These are phyloP conservation scores for Globisporangium irregulare DNA, from an alignment of 352 stramenopile species.

Conservation along the genomic window DNA sequence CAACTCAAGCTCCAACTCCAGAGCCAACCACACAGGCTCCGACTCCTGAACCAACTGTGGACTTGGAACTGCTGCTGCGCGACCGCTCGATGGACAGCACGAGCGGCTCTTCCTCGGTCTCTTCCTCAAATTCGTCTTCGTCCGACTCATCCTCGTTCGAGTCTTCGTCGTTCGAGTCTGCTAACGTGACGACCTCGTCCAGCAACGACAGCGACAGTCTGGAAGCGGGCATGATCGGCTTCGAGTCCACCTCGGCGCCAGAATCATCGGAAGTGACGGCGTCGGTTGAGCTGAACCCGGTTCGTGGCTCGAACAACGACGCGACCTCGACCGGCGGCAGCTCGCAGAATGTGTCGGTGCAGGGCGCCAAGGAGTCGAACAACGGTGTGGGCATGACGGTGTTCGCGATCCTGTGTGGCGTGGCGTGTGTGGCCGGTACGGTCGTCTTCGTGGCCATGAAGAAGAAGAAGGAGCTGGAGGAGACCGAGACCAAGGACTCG, in stretches of 20 bases:
- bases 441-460: constrained; percentile 31
- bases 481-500: constrained; percentile 20
- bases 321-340: not conserved
- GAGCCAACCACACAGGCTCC: constrained; percentile 9
- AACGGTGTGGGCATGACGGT: constrained; percentile 2
- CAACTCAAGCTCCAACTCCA: constrained; percentile 10
- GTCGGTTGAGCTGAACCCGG: constrained; percentile 7
- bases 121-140: too few species aligned
- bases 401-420: constrained; percentile 18
- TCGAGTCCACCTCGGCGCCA: constrained; percentile 1
- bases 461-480: constrained; percentile 34
- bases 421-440: constrained; percentile 20
- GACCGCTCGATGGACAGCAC: not conserved
- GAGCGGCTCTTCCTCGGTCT: not conserved
- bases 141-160: not conserved
- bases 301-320: not conserved
- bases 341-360: constrained; percentile 15
- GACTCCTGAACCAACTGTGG: constrained; percentile 7
- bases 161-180: not conserved
- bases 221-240: constrained; percentile 9
- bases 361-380: not conserved
- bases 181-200: not conserved
- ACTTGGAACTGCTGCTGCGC: constrained; percentile 3
- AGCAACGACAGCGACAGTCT: not conserved
- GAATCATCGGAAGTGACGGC: constrained; percentile 4